Evolutionary conservation across 2,329 filamentous ascomycete genomes (phyloP).

Genomic region (Curvularia lunata): DNA sequence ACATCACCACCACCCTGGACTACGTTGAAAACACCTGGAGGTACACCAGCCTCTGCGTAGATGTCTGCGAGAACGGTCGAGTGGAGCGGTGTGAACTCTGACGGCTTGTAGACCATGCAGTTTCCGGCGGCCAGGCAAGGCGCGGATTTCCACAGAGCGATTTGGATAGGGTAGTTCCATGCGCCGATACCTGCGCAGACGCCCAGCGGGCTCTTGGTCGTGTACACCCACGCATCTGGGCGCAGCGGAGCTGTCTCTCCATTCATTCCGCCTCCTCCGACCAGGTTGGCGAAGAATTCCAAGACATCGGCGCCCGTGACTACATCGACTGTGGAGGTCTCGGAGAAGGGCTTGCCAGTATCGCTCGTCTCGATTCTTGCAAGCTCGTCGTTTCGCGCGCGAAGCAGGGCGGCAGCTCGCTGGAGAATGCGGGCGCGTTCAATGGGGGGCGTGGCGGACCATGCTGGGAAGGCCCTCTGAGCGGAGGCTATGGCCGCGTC

Average conservation of each 20-base stretch:
- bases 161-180: constrained; percentile 93
- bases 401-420: constrained; percentile 74
- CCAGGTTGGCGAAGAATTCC: constrained; percentile 83
- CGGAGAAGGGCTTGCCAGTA: constrained; percentile 84
- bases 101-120: constrained; percentile 90
- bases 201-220: constrained; percentile 79
- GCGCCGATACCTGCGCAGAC: constrained; percentile 88
- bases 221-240: constrained; percentile 80
- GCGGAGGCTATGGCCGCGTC: constrained; percentile 76
- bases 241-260: constrained; percentile 78
- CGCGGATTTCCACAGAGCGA: constrained; percentile 87
- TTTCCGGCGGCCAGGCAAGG: constrained; percentile 86
- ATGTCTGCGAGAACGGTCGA: constrained; percentile 76
- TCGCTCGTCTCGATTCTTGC: constrained; percentile 81
- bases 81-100: constrained; percentile 86
- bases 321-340: constrained; percentile 84
- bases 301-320: constrained; percentile 83
- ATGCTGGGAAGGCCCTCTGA: constrained; percentile 72
- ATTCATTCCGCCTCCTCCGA: constrained; percentile 78
- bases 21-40: constrained; percentile 85
- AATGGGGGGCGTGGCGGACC: constrained; percentile 77
- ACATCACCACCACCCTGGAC: constrained; percentile 81
- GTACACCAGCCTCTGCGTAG: constrained; percentile 79
- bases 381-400: constrained; percentile 78
- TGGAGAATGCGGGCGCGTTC: constrained; percentile 79